Percentiles rank a stretch among this genome's conserved stretches.
phyloP scores from a whole-genome alignment of 768 basidiomycete genomes.

The Favolaschia claudopus region DNA sequence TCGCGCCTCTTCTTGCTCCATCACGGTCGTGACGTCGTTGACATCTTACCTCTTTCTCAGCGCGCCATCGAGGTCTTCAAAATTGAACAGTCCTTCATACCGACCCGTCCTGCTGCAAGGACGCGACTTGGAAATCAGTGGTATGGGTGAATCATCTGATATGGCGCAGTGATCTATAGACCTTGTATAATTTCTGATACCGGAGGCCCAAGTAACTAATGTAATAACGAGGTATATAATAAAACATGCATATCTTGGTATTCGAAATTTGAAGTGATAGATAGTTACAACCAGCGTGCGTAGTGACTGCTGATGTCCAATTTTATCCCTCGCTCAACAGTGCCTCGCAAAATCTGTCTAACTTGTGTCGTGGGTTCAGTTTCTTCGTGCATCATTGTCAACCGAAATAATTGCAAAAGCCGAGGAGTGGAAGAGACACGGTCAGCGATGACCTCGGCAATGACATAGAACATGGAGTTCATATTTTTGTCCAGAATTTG shows the following conservation, averaged over 20 bases:
- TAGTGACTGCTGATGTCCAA: not conserved
- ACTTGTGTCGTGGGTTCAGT: not conserved
- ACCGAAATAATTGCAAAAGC: not conserved
- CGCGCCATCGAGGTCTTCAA: constrained; percentile 87
- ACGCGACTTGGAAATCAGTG: constrained; percentile 68
- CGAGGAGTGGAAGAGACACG: not conserved
- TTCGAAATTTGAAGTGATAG: no score
- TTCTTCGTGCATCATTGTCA: not conserved
- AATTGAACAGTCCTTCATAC: constrained; percentile 74
- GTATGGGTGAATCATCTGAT: constrained; percentile 57
- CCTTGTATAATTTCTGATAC: no score
- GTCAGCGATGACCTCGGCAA: not conserved
- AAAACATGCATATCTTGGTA: not conserved
- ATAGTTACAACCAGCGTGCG: constrained; percentile 5
- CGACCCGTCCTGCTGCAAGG: constrained; percentile 67
- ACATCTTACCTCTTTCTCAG: constrained; percentile 46
- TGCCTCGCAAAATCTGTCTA: not conserved
- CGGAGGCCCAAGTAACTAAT: no score
- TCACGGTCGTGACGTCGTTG: not conserved
- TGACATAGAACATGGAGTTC: not conserved
- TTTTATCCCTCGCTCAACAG: not conserved
- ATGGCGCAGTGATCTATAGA: no score
- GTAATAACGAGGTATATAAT: not conserved
- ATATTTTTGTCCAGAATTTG: not conserved
- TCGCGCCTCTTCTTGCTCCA: constrained; percentile 22